Evolutionary conservation across 352 stramenopile species (phyloP).

Genomic region (Globisporangium carolinianum): DNA sequence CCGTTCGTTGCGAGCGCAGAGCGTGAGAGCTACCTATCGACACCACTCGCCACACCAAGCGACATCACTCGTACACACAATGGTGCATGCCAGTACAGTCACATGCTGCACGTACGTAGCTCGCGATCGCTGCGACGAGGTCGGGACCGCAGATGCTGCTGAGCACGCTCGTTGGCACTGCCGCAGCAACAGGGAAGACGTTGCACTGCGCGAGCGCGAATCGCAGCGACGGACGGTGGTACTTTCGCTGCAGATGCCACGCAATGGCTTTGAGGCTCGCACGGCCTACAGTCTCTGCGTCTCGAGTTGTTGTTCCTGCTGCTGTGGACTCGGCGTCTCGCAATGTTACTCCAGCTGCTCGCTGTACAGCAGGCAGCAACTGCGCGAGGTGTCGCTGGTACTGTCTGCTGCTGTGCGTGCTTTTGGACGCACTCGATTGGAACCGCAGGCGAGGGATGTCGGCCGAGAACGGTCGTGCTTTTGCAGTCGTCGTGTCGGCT

Average conservation of each 20-base stretch:
- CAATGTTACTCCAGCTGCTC: conserved; percentile 1
- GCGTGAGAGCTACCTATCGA: too few relatives aligned
- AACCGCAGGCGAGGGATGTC: conserved; percentile 23
- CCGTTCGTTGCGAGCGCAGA: too few relatives aligned
- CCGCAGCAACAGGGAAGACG: conserved; percentile 25
- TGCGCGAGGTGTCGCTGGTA: conserved; percentile 26
- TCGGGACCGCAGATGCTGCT: conserved; percentile 26
- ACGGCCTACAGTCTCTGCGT: conserved; percentile 7
- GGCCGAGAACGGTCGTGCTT: conserved; percentile 13
- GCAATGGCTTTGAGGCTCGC: conserved; percentile 25
- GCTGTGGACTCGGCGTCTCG: too few relatives aligned
- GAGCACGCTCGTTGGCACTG: conserved; percentile 25
- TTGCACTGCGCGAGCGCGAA: conserved; percentile 46
- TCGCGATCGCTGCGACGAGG: conserved; percentile 24
- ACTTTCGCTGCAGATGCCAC: conserved; percentile 27
- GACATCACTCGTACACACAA: too few relatives aligned
- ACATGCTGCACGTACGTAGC: conserved; percentile 29
- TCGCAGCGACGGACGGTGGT: conserved; percentile 39
- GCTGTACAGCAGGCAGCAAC: conserved; percentile 16
- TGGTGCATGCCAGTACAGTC: too few relatives aligned
- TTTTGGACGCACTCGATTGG: conserved; percentile 20
- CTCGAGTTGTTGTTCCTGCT: conserved; percentile 7
- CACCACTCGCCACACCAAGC: too few relatives aligned
- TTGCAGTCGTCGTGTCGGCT: conserved; percentile 3
- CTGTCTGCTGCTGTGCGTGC: conserved; percentile 18